Conservation (phyloP, 2,329 filamentous ascomycete species). For the Hypoxylon sp. region DNA sequence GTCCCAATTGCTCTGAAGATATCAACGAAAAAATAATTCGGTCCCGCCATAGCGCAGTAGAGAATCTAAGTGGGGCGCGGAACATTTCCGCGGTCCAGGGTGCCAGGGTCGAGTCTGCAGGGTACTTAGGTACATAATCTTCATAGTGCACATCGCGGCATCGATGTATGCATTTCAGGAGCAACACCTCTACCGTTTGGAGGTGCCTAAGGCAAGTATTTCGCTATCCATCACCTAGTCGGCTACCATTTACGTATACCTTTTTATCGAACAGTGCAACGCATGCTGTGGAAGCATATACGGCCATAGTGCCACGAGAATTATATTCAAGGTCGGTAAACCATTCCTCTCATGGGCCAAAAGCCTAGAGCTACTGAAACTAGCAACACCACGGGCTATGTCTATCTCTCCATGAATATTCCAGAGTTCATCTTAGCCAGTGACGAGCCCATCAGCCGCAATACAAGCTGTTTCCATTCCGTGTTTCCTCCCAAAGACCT, state of each 20-base stretch:
- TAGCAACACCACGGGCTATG: not conserved
- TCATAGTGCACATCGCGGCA: no score
- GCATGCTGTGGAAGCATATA: not conserved
- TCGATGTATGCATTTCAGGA: no score
- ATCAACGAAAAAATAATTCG: not conserved
- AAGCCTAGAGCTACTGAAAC: not conserved
- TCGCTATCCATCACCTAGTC: not conserved
- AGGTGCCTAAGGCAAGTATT: not conserved
- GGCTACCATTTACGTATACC: not conserved
- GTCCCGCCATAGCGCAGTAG: constrained; percentile 18
- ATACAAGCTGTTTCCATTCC: not conserved
- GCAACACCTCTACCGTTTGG: no score
- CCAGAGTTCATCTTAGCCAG: not conserved
- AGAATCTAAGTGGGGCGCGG: constrained; percentile 11
- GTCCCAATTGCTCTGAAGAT: constrained; percentile 1
- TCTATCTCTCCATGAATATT: not conserved
- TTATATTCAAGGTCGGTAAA: not conserved
- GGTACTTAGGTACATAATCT: no score
- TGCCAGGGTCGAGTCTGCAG: no score
- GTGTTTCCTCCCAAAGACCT: not conserved
- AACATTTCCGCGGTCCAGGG: not conserved
- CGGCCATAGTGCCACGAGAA: not conserved
- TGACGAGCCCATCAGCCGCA: not conserved
- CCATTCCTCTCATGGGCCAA: not conserved
- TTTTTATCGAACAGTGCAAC: not conserved